Evolutionary conservation across 257 asterid genomes (phyloP), one percentile per base, ranked within the genome.

Genomic region (Solanum stenotomum): DNA sequence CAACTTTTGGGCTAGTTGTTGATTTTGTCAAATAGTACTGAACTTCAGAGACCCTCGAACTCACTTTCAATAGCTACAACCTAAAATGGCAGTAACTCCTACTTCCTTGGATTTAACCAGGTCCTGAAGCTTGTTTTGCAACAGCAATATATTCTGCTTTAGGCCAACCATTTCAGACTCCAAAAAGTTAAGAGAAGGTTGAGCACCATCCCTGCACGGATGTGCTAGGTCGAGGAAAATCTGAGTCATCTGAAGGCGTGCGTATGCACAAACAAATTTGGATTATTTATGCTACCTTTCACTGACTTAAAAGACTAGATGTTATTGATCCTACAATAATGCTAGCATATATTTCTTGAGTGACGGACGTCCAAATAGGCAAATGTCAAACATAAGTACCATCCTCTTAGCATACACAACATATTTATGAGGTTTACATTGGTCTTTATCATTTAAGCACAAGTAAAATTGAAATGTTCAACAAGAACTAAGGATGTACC

Each of bases 21-120:
- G 95, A 91, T 83, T 93, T 87, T 23, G 89, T 91, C 87, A 97
- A 85, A 88, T 79, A 40, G 46, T 40, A 89, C 91, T 93, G 93
- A 40, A 97, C 95, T 88, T 95, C 98, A 94, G 87, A 92, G 88
- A 65, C 89, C 89, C 88, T 95, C 98, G n/a, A 92, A 46, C 71
- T 93, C 98, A 83, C 86, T 71, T 85, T 88, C 38, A 63, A n/a
- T 88, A 27, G 70, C 85, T 34, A 77, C 84, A 18, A 85, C 70
- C 49, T 61, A 88, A 82, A 85, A 59, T 87, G 88, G 86, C 92
- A 82, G 37, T 29, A 10, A 90, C 81, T 76, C 83, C 74, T 6
- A 89, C 87, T 75, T 91, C 91, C 89, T 90, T 91, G 74, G 74
- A 44, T 34, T 74, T 82, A 23, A 91, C 88, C 79, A 40, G 46